Base-by-base conservation (phyloP, 176 grass and related monocot genomes). In the Rhynchospora tenuis region DNA sequence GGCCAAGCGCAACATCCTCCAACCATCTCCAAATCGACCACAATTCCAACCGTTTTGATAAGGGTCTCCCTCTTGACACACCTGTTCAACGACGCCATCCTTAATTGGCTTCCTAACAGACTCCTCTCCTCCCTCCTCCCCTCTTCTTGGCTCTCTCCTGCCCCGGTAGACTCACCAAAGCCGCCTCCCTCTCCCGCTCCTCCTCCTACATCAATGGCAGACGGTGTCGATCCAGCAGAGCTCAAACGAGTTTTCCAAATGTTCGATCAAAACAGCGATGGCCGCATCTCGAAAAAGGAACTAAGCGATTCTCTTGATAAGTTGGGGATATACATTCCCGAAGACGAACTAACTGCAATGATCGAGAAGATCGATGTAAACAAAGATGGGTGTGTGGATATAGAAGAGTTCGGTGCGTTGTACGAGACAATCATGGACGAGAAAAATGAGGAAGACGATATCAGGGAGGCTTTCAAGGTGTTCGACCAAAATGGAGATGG, bases 401-500 rank as follows among this genome's bases (percentile, higher is more conserved):
- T 87, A 60, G 93, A 87, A 82, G 93, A 94, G 82, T 94, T 94
- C 59, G 88, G 86, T 0, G 88, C 76, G 57, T 84, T 94, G 0
- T 94, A 92, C 68, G 90, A 89, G 81, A 58, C 76, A 63, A 89
- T 94, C 86, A 90, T 88, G 88, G 82, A 26, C 8, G 72, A 61
- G 16, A 63, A 8, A 56, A 54, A 29, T 2, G 85, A 31, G 2
- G 81, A 59, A 15, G 81, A 88, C 8, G 93, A 94, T 87, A 94
- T 90, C 74, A 29, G 90, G 71, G 90, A 92, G 90, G 93, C 90
- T 28, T 94, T 94, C 90, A 87, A 80, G 0, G 93, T 94, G 88
- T 94, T 94, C 73, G 93, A 94, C 82, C 90, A 90, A 27, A 92
- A 94, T 80, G 93, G 86, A 58, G 90, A 94, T 70, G 90, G 93